Conservation (phyloP, 2,329 filamentous ascomycete genomes). For the Colletotrichum gloeosporioides region DNA sequence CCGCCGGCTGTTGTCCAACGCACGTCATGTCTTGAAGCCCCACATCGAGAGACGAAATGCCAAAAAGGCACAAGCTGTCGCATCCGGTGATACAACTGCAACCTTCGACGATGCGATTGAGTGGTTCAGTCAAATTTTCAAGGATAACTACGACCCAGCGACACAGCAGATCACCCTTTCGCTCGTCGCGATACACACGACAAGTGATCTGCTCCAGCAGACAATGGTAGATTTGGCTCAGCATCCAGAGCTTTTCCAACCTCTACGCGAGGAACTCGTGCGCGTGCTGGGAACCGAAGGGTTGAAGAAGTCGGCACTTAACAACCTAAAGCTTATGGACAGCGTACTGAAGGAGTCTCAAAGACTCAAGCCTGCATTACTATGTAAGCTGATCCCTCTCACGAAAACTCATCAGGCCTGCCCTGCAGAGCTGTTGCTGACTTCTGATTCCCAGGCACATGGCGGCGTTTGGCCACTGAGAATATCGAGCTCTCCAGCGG, state of each 20-base stretch:
- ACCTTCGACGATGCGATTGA: conserved; percentile 25
- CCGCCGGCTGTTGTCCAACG: not conserved
- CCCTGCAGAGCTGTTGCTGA: not conserved
- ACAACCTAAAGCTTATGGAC: conserved; percentile 22
- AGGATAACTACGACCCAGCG: conserved; percentile 6
- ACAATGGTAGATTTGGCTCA: conserved; percentile 24
- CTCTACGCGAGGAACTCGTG: conserved; percentile 26
- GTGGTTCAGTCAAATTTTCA: conserved; percentile 14
- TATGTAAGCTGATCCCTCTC: conserved; percentile 8
- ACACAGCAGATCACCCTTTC: conserved; percentile 23
- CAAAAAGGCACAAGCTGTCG: not conserved
- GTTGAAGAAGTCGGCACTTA: conserved; percentile 24
- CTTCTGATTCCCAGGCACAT: not conserved
- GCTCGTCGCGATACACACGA: conserved; percentile 28
- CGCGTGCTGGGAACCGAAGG: conserved; percentile 21
- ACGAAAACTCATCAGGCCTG: too few species aligned
- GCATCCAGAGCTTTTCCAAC: conserved; percentile 23
- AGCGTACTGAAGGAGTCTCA: conserved; percentile 25
- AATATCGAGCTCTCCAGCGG: conserved; percentile 24
- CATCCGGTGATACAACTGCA: not conserved
- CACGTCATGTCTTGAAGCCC: conserved; percentile 13
- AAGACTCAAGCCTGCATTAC: conserved; percentile 24
- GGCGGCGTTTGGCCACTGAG: conserved; percentile 4
- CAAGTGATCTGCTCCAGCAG: conserved; percentile 23
- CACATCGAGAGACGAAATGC: conserved; percentile 13